phyloP scores from a whole-genome alignment of 2,329 filamentous ascomycete genomes.

The Coccinonectria pachysandricola region DNA sequence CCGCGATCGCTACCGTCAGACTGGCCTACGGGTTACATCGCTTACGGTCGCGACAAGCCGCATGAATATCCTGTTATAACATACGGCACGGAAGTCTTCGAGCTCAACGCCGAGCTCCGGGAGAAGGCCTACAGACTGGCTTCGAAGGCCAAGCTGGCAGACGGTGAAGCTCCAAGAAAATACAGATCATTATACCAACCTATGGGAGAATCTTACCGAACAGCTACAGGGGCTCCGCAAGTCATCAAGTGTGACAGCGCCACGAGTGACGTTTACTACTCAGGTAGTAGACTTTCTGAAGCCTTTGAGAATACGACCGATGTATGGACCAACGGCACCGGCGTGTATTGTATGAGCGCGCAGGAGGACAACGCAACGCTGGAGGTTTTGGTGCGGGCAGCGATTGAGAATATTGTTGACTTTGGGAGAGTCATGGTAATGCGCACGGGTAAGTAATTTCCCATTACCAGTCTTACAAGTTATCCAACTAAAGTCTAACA shows the following conservation, averaged over 20 bases:
- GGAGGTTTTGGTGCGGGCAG: constrained; percentile 52
- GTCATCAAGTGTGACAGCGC: constrained; percentile 57
- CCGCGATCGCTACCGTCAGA: constrained; percentile 54
- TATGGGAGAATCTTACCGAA: constrained; percentile 28
- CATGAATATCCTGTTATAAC: constrained; percentile 45
- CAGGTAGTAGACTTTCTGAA: constrained; percentile 47
- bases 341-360: constrained; percentile 58
- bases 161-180: constrained; percentile 34
- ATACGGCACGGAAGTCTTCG: constrained; percentile 62
- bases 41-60: constrained; percentile 47
- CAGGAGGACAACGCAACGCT: constrained; percentile 65
- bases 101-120: constrained; percentile 50
- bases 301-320: constrained; percentile 55
- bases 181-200: constrained; percentile 46
- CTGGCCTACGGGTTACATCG: constrained; percentile 59
- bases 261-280: constrained; percentile 64
- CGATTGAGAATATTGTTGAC: constrained; percentile 47
- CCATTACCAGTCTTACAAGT: too few relatives aligned
- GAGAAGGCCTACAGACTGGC: constrained; percentile 42
- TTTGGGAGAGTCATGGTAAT: constrained; percentile 58
- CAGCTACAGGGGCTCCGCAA: constrained; percentile 37
- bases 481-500: too few relatives aligned
- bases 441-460: constrained; percentile 39
- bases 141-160: constrained; percentile 38
- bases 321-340: constrained; percentile 57